These are phyloP conservation scores for Pholiota molesta DNA, from an alignment of 768 basidiomycete genomes.

Conservation along the genomic window DNA sequence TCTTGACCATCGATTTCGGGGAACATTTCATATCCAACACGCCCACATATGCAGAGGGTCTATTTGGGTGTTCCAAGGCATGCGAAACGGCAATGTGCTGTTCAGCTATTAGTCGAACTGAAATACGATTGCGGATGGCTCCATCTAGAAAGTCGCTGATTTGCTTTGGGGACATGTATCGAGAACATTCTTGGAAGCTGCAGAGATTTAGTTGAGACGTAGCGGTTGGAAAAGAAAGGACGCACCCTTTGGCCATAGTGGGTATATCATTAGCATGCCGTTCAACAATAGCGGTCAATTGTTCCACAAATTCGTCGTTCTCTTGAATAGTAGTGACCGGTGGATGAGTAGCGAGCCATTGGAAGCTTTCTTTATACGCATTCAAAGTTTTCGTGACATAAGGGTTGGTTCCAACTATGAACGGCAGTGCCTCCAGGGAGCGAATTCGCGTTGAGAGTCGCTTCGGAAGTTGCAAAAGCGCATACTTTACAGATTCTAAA, in stretches of 20 bases:
- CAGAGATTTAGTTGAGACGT: not conserved
- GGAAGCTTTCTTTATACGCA: slow-evolving; percentile 71
- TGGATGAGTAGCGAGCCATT: slow-evolving; percentile 68
- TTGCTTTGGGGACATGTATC: slow-evolving; percentile 82
- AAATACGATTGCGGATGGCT: slow-evolving; percentile 85
- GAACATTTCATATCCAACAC: slow-evolving; percentile 77
- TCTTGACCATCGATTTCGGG: slow-evolving; percentile 70
- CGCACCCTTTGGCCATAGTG: slow-evolving; percentile 85
- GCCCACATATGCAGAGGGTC: slow-evolving; percentile 54
- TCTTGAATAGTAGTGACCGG: slow-evolving; percentile 66
- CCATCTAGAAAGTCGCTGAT: slow-evolving; percentile 82
- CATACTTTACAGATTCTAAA: slow-evolving; percentile 73
- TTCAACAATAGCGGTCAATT: slow-evolving; percentile 72
- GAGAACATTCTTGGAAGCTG: slow-evolving; percentile 85
- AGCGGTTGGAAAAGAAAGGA: slow-evolving; percentile 1
- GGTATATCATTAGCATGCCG: slow-evolving; percentile 88
- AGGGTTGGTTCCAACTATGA: slow-evolving; percentile 89
- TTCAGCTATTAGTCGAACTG: slow-evolving; percentile 86
- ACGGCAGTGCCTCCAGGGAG: slow-evolving; percentile 76
- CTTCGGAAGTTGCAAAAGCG: slow-evolving; percentile 75
- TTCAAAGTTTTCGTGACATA: slow-evolving; percentile 75
- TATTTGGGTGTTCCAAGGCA: slow-evolving; percentile 50
- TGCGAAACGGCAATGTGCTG: slow-evolving; percentile 87
- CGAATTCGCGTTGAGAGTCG: slow-evolving; percentile 75
- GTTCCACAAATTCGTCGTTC: slow-evolving; percentile 67